phyloP scores from a whole-genome alignment of 306 rosid species.

The Dryas alaskensis region DNA sequence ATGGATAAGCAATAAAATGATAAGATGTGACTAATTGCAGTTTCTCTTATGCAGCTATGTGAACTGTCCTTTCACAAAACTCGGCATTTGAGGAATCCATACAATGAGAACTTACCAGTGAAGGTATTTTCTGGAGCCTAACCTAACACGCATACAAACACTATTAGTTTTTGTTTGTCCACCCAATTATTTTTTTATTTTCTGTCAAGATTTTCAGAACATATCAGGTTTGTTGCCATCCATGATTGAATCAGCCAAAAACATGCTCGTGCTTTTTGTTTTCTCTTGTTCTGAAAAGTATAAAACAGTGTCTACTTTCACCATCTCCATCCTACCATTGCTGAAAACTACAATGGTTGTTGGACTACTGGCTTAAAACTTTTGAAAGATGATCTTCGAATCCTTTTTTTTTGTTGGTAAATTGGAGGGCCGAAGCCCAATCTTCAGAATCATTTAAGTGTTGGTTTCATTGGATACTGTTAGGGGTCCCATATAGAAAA shows the following conservation, averaged over 20 bases:
- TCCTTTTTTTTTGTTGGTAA: neutral
- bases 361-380: neutral
- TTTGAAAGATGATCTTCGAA: neutral
- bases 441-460: too few relatives aligned
- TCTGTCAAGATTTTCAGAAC: neutral
- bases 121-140: conserved; percentile 58
- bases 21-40: conserved; percentile 30
- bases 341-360: neutral
- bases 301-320: neutral
- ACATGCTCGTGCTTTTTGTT: neutral
- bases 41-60: conserved; percentile 76
- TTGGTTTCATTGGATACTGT: too few relatives aligned
- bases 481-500: too few relatives aligned
- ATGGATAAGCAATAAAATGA: conserved; percentile 12
- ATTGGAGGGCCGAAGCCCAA: too few relatives aligned
- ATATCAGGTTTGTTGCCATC: neutral
- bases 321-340: neutral
- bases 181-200: neutral
- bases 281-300: neutral
- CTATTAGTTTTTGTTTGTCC: neutral
- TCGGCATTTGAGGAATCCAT: conserved; percentile 95
- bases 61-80: conserved; percentile 98
- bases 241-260: neutral
- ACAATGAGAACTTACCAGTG: conserved; percentile 96
- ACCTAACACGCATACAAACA: neutral